phyloP scores from a whole-genome alignment of 129 eudicot genomes.

The Chrysanthemum makinoi region DNA sequence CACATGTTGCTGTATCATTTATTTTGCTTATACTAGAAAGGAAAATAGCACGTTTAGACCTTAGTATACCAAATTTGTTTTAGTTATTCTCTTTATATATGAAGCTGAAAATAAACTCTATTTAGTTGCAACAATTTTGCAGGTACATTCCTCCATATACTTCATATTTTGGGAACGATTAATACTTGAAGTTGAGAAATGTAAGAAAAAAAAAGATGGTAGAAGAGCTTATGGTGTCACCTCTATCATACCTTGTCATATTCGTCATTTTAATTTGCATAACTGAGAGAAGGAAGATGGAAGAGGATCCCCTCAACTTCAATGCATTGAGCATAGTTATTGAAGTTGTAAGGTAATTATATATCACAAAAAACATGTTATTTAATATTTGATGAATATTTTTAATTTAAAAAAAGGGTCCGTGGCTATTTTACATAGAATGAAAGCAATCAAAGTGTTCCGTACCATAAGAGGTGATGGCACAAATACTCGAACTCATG shows the following conservation, averaged over 20 bases:
- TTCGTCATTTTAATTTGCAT: constrained; percentile 44
- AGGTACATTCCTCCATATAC: constrained; percentile 89
- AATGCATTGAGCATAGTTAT: constrained; percentile 38
- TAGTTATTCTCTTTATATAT: neutral
- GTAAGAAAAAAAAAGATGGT: neutral
- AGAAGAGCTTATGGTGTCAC: constrained; percentile 36
- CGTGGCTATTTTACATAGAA: no score
- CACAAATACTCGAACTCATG: no score
- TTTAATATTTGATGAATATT: no score
- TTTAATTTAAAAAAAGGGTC: no score
- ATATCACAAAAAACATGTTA: neutral
- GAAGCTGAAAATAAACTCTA: neutral
- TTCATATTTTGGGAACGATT: neutral
- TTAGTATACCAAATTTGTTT: no score
- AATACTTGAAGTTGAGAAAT: neutral
- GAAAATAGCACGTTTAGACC: neutral
- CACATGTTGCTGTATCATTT: neutral
- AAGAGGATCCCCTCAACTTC: constrained; percentile 60
- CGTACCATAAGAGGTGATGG: no score
- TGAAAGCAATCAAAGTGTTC: no score
- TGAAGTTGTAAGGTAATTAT: constrained; percentile 46
- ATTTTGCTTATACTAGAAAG: neutral
- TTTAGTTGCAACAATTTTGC: neutral
- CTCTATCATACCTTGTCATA: constrained; percentile 34
- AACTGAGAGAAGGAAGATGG: constrained; percentile 39